Base-by-base conservation (phyloP, 2,329 filamentous ascomycete genomes). In the Volutella citrinella region DNA sequence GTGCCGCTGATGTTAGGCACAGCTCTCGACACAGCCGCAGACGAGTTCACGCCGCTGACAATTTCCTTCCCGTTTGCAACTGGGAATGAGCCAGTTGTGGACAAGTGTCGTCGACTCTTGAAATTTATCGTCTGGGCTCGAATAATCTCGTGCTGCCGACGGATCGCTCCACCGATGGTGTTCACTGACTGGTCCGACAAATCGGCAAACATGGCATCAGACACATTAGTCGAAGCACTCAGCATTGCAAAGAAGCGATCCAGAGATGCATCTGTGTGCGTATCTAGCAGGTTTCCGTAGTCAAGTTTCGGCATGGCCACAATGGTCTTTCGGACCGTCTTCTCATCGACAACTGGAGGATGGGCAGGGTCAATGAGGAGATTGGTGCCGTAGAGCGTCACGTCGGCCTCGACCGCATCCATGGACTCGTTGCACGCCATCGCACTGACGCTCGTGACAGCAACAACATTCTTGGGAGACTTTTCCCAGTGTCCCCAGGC, bases 361-460 rank as follows among this genome's bases (percentile, higher is more conserved):
- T 51, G 36, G 8, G 33, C 36, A 0, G 52, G 40, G 27, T 60
- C 53, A 19, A 67, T 54, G 3, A 34, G 46, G 19, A 60, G 36
- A 5, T 32, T 36, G 2, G 42, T 14, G 2, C 54, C 55, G 10
- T 48, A 42, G 3, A 60, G 42, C 2, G 43, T 30, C 3, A 52
- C 46, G n/a, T 42, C 31, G 3, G 48, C 39, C 11, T 52, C 44
- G 7, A 60, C 45, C 6, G 50, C 55, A 43, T 63, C 47, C 4
- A 60, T 40, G 3, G 56, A 53, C 44, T 65, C 63, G 45, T 67
- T 67, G 43, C 64, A 67, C 14, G 55, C 54, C 34, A 66, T 35
- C 6, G 56, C 59, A 6, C 52, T 55, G 12, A 63, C 49, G 22
- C 46, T 49, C 21, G 43, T 47, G 10, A 65, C 55, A 2, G 51